These are phyloP conservation scores for Didymella glomerata DNA, from an alignment of 2,329 filamentous ascomycete genomes.

Conservation along the genomic window DNA sequence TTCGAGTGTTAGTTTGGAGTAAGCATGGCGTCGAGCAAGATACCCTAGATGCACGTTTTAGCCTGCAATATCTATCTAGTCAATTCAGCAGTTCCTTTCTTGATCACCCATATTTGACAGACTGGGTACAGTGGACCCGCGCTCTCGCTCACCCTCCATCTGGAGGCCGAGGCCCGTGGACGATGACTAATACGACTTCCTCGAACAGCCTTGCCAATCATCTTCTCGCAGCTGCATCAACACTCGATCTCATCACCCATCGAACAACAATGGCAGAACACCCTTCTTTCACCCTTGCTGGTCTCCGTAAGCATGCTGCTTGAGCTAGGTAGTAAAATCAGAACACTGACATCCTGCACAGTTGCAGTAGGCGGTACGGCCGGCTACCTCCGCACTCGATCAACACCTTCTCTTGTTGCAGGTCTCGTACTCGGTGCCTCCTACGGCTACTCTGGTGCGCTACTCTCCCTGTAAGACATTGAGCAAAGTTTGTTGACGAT, in stretches of 20 bases:
- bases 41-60: constrained; percentile 11
- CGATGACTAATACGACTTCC: constrained; percentile 8
- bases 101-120: background rate
- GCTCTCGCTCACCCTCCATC: background rate
- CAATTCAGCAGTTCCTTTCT: background rate
- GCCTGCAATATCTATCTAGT: background rate
- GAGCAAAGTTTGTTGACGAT: background rate
- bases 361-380: constrained; percentile 41
- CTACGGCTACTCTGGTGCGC: constrained; percentile 38
- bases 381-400: constrained; percentile 40
- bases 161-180: constrained; percentile 4
- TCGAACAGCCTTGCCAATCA: constrained; percentile 1
- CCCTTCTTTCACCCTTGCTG: constrained; percentile 42
- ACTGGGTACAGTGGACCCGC: background rate
- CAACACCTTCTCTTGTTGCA: constrained; percentile 40
- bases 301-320: constrained; percentile 30
- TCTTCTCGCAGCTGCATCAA: background rate
- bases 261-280: constrained; percentile 37
- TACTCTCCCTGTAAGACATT: background rate
- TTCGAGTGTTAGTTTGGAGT: constrained; percentile 4
- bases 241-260: background rate
- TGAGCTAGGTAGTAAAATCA: background rate
- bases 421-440: constrained; percentile 38
- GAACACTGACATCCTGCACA: constrained; percentile 20
- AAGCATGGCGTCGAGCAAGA: constrained; percentile 15